Conservation (phyloP, 495 filamentous ascomycete species). For the Tuber brumale region DNA sequence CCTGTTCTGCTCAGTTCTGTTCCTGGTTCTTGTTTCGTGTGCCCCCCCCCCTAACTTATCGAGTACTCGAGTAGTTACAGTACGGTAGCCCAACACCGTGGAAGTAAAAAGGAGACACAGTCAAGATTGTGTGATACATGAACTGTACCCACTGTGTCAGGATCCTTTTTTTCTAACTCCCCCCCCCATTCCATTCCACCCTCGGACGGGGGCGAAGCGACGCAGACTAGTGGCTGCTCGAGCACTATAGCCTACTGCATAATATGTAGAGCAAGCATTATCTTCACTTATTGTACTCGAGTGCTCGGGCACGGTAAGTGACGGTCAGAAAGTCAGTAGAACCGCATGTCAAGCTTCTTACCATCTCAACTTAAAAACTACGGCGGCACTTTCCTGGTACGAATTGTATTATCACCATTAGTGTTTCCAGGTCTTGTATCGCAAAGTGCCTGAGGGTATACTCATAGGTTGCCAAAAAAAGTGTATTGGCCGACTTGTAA, state of each 20-base stretch:
- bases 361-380: neutral
- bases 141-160: neutral
- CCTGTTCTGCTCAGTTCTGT: neutral
- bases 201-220: neutral
- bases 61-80: neutral
- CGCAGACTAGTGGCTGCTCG: no score
- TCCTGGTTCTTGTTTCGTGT: neutral
- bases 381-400: neutral
- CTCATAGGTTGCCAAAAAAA: no score
- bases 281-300: no score
- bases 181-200: no score
- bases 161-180: neutral
- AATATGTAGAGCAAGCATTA: no score
- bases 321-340: neutral
- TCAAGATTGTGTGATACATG: neutral
- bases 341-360: neutral
- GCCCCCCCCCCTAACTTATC: neutral
- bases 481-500: no score
- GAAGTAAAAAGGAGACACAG: neutral
- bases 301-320: neutral
- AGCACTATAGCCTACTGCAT: no score
- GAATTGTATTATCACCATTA: neutral
- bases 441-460: neutral
- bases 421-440: neutral
- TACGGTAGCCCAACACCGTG: neutral